Percentiles rank a stretch among this genome's conserved stretches.
Evolutionary conservation across 2,329 filamentous ascomycete genomes (phyloP).

Genomic region (Tolypocladium sp.): DNA sequence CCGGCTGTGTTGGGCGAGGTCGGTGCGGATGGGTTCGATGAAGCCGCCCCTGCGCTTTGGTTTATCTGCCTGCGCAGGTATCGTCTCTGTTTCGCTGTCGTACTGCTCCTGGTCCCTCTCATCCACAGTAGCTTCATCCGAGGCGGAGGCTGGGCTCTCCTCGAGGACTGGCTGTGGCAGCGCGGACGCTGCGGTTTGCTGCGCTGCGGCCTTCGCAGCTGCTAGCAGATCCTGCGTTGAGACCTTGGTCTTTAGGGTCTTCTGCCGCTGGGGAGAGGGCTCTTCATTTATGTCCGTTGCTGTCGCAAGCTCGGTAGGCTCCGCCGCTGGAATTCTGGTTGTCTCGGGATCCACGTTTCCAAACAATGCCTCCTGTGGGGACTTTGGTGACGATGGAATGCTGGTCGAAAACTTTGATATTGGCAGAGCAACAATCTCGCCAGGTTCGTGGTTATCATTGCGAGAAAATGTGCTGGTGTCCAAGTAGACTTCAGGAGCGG

Average conservation of each 20-base stretch:
- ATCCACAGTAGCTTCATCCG: not conserved
- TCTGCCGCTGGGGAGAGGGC: slow-evolving; percentile 10
- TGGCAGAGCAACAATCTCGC: slow-evolving; percentile 3
- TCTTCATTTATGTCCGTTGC: slow-evolving; percentile 6
- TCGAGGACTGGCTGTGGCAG: slow-evolving; percentile 1
- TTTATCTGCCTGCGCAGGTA: slow-evolving; percentile 16
- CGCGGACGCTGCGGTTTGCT: slow-evolving; percentile 3
- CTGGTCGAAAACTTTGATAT: slow-evolving; percentile 10
- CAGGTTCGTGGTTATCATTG: slow-evolving; percentile 3
- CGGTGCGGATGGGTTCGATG: slow-evolving; percentile 48
- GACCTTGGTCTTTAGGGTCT: slow-evolving; percentile 4
- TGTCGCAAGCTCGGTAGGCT: slow-evolving; percentile 4
- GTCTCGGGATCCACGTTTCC: slow-evolving; percentile 8
- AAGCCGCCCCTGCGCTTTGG: slow-evolving; percentile 23
- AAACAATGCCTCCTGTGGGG: slow-evolving; percentile 4
- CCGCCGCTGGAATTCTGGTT: slow-evolving; percentile 8
- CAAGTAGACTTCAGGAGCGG: not conserved
- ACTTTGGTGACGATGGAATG: slow-evolving; percentile 8
- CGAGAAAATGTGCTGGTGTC: not conserved
- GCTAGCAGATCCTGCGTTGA: slow-evolving; percentile 18
- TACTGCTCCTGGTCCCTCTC: slow-evolving; percentile 3
- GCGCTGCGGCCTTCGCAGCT: slow-evolving; percentile 9
- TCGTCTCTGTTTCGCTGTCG: slow-evolving; percentile 14
- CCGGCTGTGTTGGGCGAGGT: slow-evolving; percentile 23
- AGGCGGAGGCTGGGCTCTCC: not conserved